phyloP scores from a whole-genome alignment of 2,329 filamentous ascomycete genomes.

The Neonectria coccinea region DNA sequence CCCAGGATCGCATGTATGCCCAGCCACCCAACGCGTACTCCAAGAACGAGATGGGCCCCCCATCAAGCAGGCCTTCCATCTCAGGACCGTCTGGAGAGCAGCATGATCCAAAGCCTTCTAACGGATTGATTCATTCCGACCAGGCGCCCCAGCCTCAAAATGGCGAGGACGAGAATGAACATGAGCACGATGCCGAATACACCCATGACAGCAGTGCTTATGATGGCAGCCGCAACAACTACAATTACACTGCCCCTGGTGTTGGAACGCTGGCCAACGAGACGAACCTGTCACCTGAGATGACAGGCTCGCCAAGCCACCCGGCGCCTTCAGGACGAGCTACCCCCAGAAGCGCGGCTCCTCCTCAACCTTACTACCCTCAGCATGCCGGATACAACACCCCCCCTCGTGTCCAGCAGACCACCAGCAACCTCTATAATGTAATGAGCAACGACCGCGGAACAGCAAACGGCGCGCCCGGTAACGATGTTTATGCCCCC shows the following conservation, averaged over 20 bases:
- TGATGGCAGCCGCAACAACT: constrained; percentile 76
- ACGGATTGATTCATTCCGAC: constrained; percentile 71
- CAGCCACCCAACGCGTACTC: constrained; percentile 74
- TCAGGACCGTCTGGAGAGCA: constrained; percentile 71
- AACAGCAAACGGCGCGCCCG: constrained; percentile 67
- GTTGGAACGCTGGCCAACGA: constrained; percentile 77
- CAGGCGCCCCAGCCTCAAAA: constrained; percentile 65
- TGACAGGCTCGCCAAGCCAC: constrained; percentile 83
- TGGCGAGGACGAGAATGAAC: constrained; percentile 75
- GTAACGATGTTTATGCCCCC: constrained; percentile 77
- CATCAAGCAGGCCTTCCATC: constrained; percentile 70
- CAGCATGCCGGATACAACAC: constrained; percentile 79
- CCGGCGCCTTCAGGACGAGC: constrained; percentile 85
- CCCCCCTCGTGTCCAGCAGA: constrained; percentile 76
- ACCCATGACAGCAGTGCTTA: constrained; percentile 85
- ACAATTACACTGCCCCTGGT: constrained; percentile 80
- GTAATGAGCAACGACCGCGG: constrained; percentile 86
- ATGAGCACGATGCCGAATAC: constrained; percentile 85
- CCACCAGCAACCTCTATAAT: constrained; percentile 87
- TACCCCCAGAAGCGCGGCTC: constrained; percentile 82
- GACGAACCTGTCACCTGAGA: constrained; percentile 83
- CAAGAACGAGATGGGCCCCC: constrained; percentile 91
- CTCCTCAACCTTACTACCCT: constrained; percentile 79
- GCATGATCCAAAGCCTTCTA: constrained; percentile 71
- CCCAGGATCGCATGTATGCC: constrained; percentile 74